Conservation (phyloP, 2,329 filamentous ascomycete genomes). For the Delphinella strobiligena region DNA sequence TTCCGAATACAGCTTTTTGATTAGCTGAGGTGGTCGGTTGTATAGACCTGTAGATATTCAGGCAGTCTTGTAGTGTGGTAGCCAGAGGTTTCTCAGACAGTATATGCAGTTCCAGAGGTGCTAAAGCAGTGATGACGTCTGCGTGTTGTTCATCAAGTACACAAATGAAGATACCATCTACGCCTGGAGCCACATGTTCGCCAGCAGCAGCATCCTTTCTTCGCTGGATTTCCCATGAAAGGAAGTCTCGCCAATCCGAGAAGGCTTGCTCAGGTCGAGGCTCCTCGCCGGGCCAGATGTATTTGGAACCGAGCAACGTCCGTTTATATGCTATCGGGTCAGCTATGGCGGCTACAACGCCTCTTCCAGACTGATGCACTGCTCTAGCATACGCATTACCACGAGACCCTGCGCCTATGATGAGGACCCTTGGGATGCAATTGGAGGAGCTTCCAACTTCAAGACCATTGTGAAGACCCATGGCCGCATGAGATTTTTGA, state of each 20-base stretch:
- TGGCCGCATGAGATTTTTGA: too few species aligned
- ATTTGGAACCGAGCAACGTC: slow-evolving; percentile 52
- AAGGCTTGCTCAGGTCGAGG: slow-evolving; percentile 57
- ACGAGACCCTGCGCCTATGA: slow-evolving; percentile 74
- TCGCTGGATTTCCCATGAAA: slow-evolving; percentile 57
- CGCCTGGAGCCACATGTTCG: slow-evolving; percentile 24
- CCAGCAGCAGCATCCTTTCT: slow-evolving; percentile 42
- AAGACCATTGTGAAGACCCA: background rate
- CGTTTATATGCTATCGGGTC: slow-evolving; percentile 75
- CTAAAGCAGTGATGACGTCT: slow-evolving; percentile 64
- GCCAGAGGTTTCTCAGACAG: slow-evolving; percentile 94
- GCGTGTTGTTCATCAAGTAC: slow-evolving; percentile 83
- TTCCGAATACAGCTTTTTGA: slow-evolving; percentile 55
- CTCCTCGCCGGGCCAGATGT: slow-evolving; percentile 53
- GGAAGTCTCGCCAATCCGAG: slow-evolving; percentile 59
- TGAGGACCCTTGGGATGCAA: slow-evolving; percentile 45
- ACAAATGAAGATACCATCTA: slow-evolving; percentile 54
- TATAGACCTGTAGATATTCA: slow-evolving; percentile 57
- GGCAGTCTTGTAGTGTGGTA: slow-evolving; percentile 64
- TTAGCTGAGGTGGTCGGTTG: slow-evolving; percentile 20
- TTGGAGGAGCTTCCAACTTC: background rate
- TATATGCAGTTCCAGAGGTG: slow-evolving; percentile 60
- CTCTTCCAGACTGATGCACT: slow-evolving; percentile 52
- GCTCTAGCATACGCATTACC: slow-evolving; percentile 63
- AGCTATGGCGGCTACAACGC: slow-evolving; percentile 62